These are phyloP conservation scores for Chloris gayana DNA, from an alignment of 176 grass and related monocot genomes.

Conservation along the genomic window DNA sequence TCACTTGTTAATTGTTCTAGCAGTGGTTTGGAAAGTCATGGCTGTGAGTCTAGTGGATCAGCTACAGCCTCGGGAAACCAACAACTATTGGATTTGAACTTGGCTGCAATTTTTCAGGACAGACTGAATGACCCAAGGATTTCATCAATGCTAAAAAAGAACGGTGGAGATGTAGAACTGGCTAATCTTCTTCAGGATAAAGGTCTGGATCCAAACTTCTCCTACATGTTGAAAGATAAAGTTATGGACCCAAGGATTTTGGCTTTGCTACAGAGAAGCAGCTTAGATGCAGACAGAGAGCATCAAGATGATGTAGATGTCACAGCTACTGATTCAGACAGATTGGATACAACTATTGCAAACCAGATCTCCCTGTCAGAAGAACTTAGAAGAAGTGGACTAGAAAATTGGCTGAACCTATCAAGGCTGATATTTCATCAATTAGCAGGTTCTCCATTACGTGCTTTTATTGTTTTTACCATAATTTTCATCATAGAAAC, in stretches of 20 bases:
- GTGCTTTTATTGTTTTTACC: slow-evolving; percentile 82
- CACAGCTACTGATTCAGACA: slow-evolving; percentile 81
- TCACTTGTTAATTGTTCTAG: slow-evolving; percentile 69
- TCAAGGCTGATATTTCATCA: slow-evolving; percentile 90
- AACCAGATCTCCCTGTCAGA: slow-evolving; percentile 96
- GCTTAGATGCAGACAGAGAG: slow-evolving; percentile 95
- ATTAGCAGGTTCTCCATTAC: slow-evolving; percentile 81
- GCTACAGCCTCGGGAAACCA: slow-evolving; percentile 63
- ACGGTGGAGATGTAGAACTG: slow-evolving; percentile 82
- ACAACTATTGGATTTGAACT: slow-evolving; percentile 78
- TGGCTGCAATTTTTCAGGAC: slow-evolving; percentile 86
- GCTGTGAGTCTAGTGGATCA: slow-evolving; percentile 75
- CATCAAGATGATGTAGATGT: slow-evolving; percentile 73
- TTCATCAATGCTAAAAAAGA: slow-evolving; percentile 97
- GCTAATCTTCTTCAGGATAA: slow-evolving; percentile 96
- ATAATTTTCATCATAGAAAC: slow-evolving; percentile 87
- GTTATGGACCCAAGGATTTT: slow-evolving; percentile 94
- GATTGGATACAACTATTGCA: slow-evolving; percentile 84
- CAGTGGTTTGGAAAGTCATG: slow-evolving; percentile 77
- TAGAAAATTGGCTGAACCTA: slow-evolving; percentile 90
- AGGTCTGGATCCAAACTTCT: slow-evolving; percentile 98
- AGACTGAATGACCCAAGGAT: slow-evolving; percentile 93
- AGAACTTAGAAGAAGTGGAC: slow-evolving; percentile 82
- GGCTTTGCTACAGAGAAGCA: slow-evolving; percentile 90
- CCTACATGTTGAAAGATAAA: slow-evolving; percentile 98